Base-by-base conservation (phyloP, 495 filamentous ascomycete species). In the Aspergillus avenaceus region DNA sequence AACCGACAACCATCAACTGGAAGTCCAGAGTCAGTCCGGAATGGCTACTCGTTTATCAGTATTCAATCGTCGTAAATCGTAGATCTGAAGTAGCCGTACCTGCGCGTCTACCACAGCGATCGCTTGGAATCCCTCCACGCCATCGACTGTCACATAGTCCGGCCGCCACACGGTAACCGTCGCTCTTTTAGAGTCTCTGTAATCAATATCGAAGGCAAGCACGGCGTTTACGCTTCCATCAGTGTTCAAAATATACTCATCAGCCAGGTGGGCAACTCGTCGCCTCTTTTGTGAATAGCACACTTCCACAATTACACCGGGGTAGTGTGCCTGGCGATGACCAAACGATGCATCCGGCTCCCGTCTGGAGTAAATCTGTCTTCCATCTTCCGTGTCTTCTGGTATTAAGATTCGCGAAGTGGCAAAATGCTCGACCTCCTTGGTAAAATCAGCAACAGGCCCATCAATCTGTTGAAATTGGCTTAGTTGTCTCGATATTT, bases 251-350 rank as follows among this genome's bases (percentile, higher is more conserved):
- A 68, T 55, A 45, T 69, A 67, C 25, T 67, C 59, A 52, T 64
- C 60, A 14, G 59, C 64, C 34, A 70, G 52, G 56, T 56, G 49
- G 21, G 41, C 14, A 54, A 65, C 36, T 41, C 23, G 42, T 50
- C 65, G 63, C 41, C 44, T 49, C 51, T 65, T 67, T 55, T 66
- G 59, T 27, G 60, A 64, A 58, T 70, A 67, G 52, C 64, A 60
- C 22, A 67, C 55, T 57, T 70, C 64, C 32, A 67, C 59, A 22
- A 67, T 53, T 23, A 70, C 58, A 27, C 64, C 59, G 28, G 58
- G 62, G 49, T 53, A 66, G 41, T 45, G 47, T 47, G 66, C 55
- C 29, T 58, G 40, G 9, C 14, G 8, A 53, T 67, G 63, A 19
- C 31, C 54, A 47, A 67, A 70, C 38, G 56, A 60, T 41, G 62